phyloP scores from a whole-genome alignment of 176 grass and related monocot species.

The Cymbopogon citratus region DNA sequence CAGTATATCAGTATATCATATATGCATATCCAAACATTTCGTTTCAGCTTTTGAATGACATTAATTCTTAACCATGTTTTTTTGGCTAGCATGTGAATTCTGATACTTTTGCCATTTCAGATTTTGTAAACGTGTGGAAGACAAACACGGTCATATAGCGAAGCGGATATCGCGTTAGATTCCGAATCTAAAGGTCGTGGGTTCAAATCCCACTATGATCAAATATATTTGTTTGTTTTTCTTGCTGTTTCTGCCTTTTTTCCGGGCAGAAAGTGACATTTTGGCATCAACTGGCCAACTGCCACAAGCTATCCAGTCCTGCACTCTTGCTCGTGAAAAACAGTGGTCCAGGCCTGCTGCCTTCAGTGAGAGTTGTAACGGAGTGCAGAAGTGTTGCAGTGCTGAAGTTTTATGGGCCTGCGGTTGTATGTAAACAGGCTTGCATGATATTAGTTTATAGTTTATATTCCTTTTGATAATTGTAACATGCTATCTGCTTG shows the following conservation, averaged over 20 bases:
- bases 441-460: neutral
- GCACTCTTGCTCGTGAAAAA: constrained; percentile 31
- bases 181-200: constrained; percentile 99
- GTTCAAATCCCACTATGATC: constrained; percentile 99
- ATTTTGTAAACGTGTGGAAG: neutral
- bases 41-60: constrained; percentile 2
- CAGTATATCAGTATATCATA: too few relatives aligned
- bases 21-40: neutral
- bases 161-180: constrained; percentile 99
- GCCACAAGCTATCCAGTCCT: constrained; percentile 1
- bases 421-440: neutral
- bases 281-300: neutral
- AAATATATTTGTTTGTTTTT: neutral
- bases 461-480: neutral
- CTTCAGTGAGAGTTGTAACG: constrained; percentile 2
- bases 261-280: constrained; percentile 15
- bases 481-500: neutral
- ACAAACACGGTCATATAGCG: constrained; percentile 75
- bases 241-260: neutral
- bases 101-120: neutral
- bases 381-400: neutral
- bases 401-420: neutral
- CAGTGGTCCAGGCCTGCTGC: constrained; percentile 31
- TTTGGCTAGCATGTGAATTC: neutral
- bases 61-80: neutral